These are phyloP conservation scores for Fusarium oxysporum DNA, from an alignment of 2,329 filamentous ascomycete species.

Conservation along the genomic window DNA sequence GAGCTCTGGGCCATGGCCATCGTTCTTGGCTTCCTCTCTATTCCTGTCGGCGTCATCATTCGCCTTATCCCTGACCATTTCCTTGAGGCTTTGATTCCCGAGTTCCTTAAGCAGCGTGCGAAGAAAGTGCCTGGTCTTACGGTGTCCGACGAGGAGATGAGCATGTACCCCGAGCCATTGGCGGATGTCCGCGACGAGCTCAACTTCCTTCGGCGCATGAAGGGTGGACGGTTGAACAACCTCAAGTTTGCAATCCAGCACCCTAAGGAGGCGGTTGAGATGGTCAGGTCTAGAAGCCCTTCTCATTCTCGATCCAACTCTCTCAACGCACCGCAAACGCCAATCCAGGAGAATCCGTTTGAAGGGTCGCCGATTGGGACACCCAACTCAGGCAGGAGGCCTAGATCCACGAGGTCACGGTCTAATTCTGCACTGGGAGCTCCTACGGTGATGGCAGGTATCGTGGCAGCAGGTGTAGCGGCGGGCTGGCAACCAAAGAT, in stretches of 20 bases:
- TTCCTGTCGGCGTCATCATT: conserved; percentile 84
- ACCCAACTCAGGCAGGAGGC: conserved; percentile 72
- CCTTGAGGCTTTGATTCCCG: conserved; percentile 64
- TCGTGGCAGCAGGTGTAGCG: conserved; percentile 80
- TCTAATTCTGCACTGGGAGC: conserved; percentile 79
- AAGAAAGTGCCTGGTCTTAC: conserved; percentile 65
- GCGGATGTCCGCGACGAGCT: conserved; percentile 84
- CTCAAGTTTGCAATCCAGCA: conserved; percentile 83
- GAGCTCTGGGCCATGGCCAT: conserved; percentile 90
- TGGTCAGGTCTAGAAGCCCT: conserved; percentile 70
- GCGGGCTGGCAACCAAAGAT: conserved; percentile 79
- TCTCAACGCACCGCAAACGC: conserved; percentile 70
- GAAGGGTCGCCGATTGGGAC: conserved; percentile 61
- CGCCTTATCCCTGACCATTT: conserved; percentile 84
- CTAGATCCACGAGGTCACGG: conserved; percentile 73
- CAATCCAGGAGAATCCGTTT: conserved; percentile 67
- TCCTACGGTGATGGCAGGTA: conserved; percentile 84
- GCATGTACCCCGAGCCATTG: conserved; percentile 76
- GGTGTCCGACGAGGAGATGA: conserved; percentile 75
- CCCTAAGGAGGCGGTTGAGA: conserved; percentile 74
- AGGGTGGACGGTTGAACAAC: conserved; percentile 84
- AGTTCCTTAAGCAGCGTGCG: conserved; percentile 63
- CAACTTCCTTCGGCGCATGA: conserved; percentile 81
- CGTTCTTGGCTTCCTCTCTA: conserved; percentile 83
- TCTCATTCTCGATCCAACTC: conserved; percentile 75